Evolutionary conservation across 805 yeast species (phyloP).

Genomic region (Candida dendrica): DNA sequence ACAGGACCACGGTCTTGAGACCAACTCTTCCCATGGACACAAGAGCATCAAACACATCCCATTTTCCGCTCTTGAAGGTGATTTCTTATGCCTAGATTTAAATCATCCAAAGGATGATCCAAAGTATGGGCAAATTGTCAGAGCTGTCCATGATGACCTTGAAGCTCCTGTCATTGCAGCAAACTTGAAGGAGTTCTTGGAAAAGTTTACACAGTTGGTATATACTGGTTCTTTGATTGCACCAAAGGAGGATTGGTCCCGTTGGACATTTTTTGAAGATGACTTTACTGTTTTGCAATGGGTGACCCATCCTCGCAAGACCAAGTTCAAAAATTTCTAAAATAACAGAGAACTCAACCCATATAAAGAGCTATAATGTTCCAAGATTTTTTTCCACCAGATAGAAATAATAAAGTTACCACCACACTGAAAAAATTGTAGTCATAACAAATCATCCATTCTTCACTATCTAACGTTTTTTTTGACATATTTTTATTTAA

Average conservation of each 20-base stretch:
- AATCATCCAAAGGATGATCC: background rate
- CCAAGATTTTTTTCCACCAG: too few species aligned
- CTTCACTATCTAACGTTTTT: too few species aligned
- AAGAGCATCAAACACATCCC: background rate
- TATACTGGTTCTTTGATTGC: background rate
- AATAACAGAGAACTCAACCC: too few species aligned
- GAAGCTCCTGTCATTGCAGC: background rate
- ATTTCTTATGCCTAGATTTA: background rate
- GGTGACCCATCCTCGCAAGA: background rate
- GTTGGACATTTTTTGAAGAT: background rate
- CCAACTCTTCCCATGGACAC: background rate
- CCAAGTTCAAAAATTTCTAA: background rate
- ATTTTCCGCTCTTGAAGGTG: background rate
- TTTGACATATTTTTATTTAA: too few species aligned
- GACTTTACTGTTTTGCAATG: background rate
- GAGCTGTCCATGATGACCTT: background rate
- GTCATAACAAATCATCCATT: too few species aligned
- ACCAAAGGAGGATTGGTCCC: background rate
- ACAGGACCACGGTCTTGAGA: background rate
- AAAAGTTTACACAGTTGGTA: background rate
- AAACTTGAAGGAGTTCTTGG: background rate
- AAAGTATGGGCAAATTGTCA: background rate
- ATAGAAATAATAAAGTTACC: constrained; percentile 7
- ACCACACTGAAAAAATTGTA: too few species aligned
- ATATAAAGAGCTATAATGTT: too few species aligned